Evolutionary conservation across 345 rosid species (phyloP).

Genomic region (Firmiana major): DNA sequence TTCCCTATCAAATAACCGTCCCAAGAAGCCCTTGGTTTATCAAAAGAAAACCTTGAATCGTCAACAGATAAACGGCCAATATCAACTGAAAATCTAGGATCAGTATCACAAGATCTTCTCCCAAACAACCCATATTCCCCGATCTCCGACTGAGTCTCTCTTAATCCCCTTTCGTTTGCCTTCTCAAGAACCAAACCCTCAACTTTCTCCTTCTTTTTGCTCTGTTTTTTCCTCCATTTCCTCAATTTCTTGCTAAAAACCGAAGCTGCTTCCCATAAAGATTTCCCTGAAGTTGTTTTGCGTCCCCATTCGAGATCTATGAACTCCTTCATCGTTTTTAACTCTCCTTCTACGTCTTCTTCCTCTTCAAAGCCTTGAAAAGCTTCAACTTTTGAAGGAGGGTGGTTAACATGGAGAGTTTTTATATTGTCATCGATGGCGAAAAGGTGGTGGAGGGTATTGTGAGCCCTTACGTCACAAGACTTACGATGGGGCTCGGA

Average conservation of each 20-base stretch:
- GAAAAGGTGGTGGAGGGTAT: conserved; percentile 47
- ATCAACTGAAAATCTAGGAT: conserved; percentile 42
- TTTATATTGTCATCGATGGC: conserved; percentile 27
- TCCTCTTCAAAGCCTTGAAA: conserved; percentile 23
- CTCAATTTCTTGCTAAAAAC: conserved; percentile 46
- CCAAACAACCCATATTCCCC: conserved; percentile 41
- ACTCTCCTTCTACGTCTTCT: conserved; percentile 33
- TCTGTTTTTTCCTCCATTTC: conserved; percentile 47
- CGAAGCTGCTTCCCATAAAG: conserved; percentile 48
- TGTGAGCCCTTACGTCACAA: conserved; percentile 41
- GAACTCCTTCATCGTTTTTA: conserved; percentile 58
- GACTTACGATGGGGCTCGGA: conserved; percentile 55
- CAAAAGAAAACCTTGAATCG: conserved; percentile 43
- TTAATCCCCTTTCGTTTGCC: conserved; percentile 11
- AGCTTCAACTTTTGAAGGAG: conserved; percentile 13
- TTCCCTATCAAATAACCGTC: conserved; percentile 68
- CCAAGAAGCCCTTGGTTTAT: conserved; percentile 80
- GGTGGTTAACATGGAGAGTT: not conserved
- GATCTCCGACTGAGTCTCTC: conserved; percentile 41
- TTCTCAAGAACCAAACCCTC: conserved; percentile 11
- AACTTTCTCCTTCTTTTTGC: conserved; percentile 20
- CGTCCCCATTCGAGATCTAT: conserved; percentile 58
- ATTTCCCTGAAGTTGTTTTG: conserved; percentile 30
- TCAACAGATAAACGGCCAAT: conserved; percentile 16
- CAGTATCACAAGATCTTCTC: conserved; percentile 56